phyloP scores from a whole-genome alignment of 2,329 filamentous ascomycete species.

The Lachnellula occidentalis region DNA sequence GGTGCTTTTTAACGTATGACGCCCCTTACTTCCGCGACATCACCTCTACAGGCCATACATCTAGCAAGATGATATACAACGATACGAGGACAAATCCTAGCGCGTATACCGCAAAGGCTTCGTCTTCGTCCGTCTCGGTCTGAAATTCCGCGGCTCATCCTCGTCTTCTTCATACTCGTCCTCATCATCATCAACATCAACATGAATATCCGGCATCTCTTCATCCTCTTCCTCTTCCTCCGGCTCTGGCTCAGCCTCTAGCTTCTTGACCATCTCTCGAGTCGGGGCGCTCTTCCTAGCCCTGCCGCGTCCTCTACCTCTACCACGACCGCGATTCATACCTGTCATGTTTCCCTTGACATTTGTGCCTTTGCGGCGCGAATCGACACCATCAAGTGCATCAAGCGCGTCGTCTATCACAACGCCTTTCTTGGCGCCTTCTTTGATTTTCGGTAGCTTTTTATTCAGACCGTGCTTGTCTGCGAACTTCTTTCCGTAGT shows the following conservation, averaged over 20 bases:
- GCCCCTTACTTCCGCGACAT: too few relatives aligned
- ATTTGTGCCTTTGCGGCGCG: constrained; percentile 4
- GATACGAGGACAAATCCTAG: background rate
- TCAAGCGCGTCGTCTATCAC: constrained; percentile 21
- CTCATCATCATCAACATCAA: too few relatives aligned
- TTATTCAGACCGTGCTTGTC: constrained; percentile 45
- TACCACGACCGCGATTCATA: constrained; percentile 4
- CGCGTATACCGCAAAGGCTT: background rate
- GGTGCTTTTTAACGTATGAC: too few relatives aligned
- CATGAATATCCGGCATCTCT: background rate
- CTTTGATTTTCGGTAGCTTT: constrained; percentile 30
- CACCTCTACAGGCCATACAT: too few relatives aligned
- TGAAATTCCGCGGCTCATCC: too few relatives aligned
- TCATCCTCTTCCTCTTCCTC: background rate
- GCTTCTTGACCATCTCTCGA: background rate
- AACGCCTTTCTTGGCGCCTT: constrained; percentile 18
- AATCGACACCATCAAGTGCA: constrained; percentile 19
- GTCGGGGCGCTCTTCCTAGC: constrained; percentile 11
- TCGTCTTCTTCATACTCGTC: too few relatives aligned
- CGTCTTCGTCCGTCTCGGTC: background rate
- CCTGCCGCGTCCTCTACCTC: constrained; percentile 4
- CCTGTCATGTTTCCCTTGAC: constrained; percentile 8
- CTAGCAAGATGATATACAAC: too few relatives aligned
- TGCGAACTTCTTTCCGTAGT: constrained; percentile 68
- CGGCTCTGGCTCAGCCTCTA: background rate